Evolutionary conservation across 176 grass and related monocot genomes (phyloP), one percentile per base, ranked within the genome.

Genomic region (Aegilops tauschii): DNA sequence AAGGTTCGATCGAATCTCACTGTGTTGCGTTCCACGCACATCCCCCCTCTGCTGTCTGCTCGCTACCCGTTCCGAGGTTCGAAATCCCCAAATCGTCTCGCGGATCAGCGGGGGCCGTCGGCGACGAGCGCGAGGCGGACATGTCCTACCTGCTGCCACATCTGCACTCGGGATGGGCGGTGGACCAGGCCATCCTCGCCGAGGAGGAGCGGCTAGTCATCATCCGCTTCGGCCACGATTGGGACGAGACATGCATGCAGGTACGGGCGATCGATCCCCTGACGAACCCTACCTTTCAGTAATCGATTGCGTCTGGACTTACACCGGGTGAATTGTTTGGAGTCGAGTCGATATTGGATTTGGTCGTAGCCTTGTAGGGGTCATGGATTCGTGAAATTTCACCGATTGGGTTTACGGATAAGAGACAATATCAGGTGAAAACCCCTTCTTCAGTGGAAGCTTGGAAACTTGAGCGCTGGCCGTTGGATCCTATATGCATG

Each of bases 201-300:
- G 95, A 97, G 84, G 95, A 97, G 92, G 95, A 97, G 89, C 89
- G 95, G 47, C 91, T 97, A 50, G 93, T 97, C 75, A 85, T 97
- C 92, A 97, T 97, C 65, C 95, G 95, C 70, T 97, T 97, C 79
- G 95, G 95, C 85, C 95, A 98, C 66, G 93, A 98, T 83, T 98
- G 91, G 95, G 95, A 98, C 83, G 93, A 98, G 83, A 95, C 91
- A 29, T 98, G 95, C 66, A 98, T 98, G 95, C 95, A 95, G 93
- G 91, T 95, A 58, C 30, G 42, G 42, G 7, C 25, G 25, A 30
- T 76, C 42, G 13, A 30, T 50, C 73, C 13, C 73, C 73, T 9
- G 16, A 18, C 13, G 42, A 66, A 49, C 64, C 12, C 18, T 77
- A 78, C 34, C 31, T 81, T 74, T 49, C 23, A 29, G 40, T 75